Conservation (phyloP, 495 filamentous ascomycete species). For the Immersiella caudata region DNA sequence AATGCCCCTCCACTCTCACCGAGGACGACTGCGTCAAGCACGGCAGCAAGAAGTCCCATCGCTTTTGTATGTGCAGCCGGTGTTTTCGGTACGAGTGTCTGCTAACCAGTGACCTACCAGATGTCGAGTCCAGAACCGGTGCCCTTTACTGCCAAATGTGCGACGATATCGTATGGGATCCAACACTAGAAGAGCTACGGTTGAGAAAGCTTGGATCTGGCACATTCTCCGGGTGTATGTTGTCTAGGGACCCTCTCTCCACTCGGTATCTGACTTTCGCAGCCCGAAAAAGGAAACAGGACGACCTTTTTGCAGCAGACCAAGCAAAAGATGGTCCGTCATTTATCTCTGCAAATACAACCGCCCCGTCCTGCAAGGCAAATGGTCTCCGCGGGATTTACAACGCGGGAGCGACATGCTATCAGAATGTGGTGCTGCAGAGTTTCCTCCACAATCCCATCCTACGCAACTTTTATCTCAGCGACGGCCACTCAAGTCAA, state of each 20-base stretch:
- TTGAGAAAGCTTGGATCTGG: slow-evolving; percentile 59
- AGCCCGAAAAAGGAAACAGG: slow-evolving; percentile 62
- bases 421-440: slow-evolving; percentile 89
- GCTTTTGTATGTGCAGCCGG: slow-evolving; percentile 60
- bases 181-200: slow-evolving; percentile 73
- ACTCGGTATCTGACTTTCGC: not conserved
- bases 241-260: not conserved
- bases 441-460: slow-evolving; percentile 86
- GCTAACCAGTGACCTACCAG: slow-evolving; percentile 45
- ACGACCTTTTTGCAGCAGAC: slow-evolving; percentile 57
- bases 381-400: slow-evolving; percentile 83
- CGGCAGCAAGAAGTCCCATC: slow-evolving; percentile 59
- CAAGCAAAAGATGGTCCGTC: slow-evolving; percentile 59
- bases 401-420: slow-evolving; percentile 93
- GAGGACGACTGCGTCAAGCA: slow-evolving; percentile 61
- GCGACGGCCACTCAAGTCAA: slow-evolving; percentile 73
- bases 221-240: slow-evolving; percentile 47
- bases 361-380: slow-evolving; percentile 66
- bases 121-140: slow-evolving; percentile 79
- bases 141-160: slow-evolving; percentile 82
- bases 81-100: not conserved
- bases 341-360: slow-evolving; percentile 63
- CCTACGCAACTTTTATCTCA: slow-evolving; percentile 81
- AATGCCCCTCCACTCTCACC: slow-evolving; percentile 63
- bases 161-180: slow-evolving; percentile 85